Conservation (phyloP, 2,329 filamentous ascomycete genomes). For the Pleurostoma richardsiae region DNA sequence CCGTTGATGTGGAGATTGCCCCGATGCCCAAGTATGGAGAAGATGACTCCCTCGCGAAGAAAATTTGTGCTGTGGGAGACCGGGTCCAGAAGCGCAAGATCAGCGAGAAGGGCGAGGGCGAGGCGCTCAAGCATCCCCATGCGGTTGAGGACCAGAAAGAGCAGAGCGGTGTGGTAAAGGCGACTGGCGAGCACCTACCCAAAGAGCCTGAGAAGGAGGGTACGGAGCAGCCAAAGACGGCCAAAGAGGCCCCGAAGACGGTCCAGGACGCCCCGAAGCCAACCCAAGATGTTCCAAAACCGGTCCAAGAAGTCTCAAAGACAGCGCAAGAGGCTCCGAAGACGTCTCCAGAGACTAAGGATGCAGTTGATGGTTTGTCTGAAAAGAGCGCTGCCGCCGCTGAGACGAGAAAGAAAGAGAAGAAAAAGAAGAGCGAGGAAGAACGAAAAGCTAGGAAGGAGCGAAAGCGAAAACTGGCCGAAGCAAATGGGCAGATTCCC, state of each 20-base stretch:
- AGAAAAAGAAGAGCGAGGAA: conserved; percentile 92
- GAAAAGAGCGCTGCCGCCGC: not conserved
- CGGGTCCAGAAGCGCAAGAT: conserved; percentile 59
- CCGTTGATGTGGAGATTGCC: conserved; percentile 95
- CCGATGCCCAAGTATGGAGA: conserved; percentile 76
- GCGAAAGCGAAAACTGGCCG: conserved; percentile 76
- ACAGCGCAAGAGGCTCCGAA: conserved; percentile 11
- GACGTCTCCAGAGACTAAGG: conserved; percentile 5
- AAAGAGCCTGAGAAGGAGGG: conserved; percentile 33
- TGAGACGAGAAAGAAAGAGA: conserved; percentile 75
- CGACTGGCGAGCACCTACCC: conserved; percentile 30
- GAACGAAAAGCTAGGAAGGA: conserved; percentile 91
- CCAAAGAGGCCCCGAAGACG: conserved; percentile 11
- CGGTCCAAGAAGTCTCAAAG: no score
- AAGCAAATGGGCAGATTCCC: conserved; percentile 81
- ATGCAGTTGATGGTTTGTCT: conserved; percentile 1
- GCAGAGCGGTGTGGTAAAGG: conserved; percentile 34
- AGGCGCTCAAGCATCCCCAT: conserved; percentile 65
- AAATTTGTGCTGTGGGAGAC: conserved; percentile 41
- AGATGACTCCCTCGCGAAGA: conserved; percentile 37
- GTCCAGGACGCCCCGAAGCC: no score
- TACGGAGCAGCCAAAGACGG: conserved; percentile 14
- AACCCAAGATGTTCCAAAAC: no score
- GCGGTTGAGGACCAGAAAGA: conserved; percentile 52
- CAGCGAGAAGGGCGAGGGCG: conserved; percentile 67